Evolutionary conservation across 2,329 filamentous ascomycete species (phyloP).

Genomic region (Beauveria rudraprayagi): DNA sequence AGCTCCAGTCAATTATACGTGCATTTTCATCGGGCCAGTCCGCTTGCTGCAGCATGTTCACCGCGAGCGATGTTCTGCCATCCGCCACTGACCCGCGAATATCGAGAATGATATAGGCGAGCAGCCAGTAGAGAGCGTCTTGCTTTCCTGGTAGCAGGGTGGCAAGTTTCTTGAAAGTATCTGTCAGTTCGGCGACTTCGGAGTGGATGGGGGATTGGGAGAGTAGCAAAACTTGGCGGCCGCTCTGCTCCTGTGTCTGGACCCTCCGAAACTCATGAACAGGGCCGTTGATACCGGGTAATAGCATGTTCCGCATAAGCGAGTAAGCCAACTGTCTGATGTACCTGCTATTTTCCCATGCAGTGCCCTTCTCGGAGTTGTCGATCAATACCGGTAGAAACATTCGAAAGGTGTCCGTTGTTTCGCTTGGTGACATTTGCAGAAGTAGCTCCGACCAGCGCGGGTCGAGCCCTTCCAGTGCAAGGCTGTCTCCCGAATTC

Average conservation of each 20-base stretch:
- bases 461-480: constrained; percentile 25
- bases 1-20: constrained; percentile 39
- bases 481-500: constrained; percentile 6
- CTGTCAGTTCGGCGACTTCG: constrained; percentile 16
- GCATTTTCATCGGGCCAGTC: not conserved
- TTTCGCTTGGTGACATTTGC: constrained; percentile 18
- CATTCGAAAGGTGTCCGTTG: constrained; percentile 31
- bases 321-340: constrained; percentile 50
- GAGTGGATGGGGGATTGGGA: constrained; percentile 7
- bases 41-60: constrained; percentile 18
- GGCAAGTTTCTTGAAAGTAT: constrained; percentile 13
- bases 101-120: constrained; percentile 22
- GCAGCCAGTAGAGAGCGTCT: constrained; percentile 17
- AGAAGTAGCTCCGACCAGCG: constrained; percentile 31
- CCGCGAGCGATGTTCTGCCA: constrained; percentile 20
- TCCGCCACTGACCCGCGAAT: constrained; percentile 21
- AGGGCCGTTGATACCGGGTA: constrained; percentile 12
- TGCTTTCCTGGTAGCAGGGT: not conserved
- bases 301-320: constrained; percentile 25
- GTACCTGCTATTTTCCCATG: constrained; percentile 45
- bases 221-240: constrained; percentile 18
- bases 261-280: constrained; percentile 32
- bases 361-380: constrained; percentile 43
- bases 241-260: constrained; percentile 21
- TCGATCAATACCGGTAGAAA: constrained; percentile 61